These are phyloP conservation scores for Typha latifolia DNA, from an alignment of 176 grass and related monocot genomes.

Conservation along the genomic window DNA sequence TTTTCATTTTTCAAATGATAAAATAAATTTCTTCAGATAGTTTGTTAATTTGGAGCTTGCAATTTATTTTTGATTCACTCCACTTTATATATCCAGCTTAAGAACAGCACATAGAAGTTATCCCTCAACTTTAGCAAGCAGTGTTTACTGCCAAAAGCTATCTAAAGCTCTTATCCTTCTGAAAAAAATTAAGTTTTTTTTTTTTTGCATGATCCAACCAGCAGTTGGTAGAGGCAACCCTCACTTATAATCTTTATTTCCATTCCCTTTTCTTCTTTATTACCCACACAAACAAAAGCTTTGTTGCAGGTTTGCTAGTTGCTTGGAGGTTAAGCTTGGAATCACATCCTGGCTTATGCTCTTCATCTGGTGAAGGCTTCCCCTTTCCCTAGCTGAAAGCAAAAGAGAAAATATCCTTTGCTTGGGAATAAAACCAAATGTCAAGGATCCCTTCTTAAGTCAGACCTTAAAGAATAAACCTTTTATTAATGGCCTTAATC, in stretches of 20 bases:
- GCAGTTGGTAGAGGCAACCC: background rate
- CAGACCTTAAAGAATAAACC: conserved; percentile 4
- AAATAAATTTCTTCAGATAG: background rate
- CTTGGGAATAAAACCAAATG: conserved; percentile 47
- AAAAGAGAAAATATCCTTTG: conserved; percentile 45
- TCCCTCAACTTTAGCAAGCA: background rate
- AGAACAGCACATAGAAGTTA: background rate
- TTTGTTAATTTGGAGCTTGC: no score
- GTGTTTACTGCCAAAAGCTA: conserved; percentile 10
- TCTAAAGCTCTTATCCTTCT: background rate
- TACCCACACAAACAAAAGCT: conserved; percentile 17
- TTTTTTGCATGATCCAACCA: conserved; percentile 7
- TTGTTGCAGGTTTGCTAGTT: conserved; percentile 26
- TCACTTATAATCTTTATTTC: background rate
- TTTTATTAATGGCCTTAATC: conserved; percentile 9
- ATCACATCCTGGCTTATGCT: conserved; percentile 34
- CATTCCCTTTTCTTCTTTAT: conserved; percentile 19
- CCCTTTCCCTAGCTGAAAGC: conserved; percentile 25
- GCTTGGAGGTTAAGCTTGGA: conserved; percentile 54
- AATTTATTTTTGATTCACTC: background rate
- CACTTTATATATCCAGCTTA: background rate
- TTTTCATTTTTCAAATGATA: background rate
- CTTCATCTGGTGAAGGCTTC: conserved; percentile 14
- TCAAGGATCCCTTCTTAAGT: conserved; percentile 7
- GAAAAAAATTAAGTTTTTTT: background rate